Evolutionary conservation across 768 basidiomycete species (phyloP).

Genomic region (Fistulinella prunicolor): DNA sequence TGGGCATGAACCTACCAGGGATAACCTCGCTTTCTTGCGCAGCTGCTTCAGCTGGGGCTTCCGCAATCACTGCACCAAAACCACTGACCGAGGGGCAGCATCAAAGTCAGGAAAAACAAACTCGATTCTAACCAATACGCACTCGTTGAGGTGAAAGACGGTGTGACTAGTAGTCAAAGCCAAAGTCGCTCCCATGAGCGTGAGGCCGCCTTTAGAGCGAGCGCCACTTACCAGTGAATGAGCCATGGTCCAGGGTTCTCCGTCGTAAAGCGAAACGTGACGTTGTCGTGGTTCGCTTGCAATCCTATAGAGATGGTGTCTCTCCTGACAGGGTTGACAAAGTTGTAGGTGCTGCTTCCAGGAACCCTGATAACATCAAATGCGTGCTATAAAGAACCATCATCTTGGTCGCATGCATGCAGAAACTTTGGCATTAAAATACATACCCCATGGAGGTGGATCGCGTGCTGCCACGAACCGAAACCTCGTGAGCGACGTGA

Average conservation of each 20-base stretch:
- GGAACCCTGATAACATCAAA: slow-evolving; percentile 44
- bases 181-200: neutral
- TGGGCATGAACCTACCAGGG: slow-evolving; percentile 10
- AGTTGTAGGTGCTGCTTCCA: slow-evolving; percentile 39
- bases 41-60: slow-evolving; percentile 12
- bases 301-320: slow-evolving; percentile 44
- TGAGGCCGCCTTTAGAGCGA: neutral
- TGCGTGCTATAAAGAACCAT: slow-evolving; percentile 29
- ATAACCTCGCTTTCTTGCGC: slow-evolving; percentile 11
- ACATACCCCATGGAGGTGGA: slow-evolving; percentile 24
- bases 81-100: slow-evolving; percentile 7
- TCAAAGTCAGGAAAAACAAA: too few relatives aligned
- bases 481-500: neutral
- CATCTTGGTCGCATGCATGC: neutral
- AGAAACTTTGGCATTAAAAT: too few relatives aligned
- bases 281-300: slow-evolving; percentile 34
- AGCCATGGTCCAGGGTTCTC: slow-evolving; percentile 49
- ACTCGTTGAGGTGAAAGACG: slow-evolving; percentile 22
- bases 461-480: slow-evolving; percentile 14
- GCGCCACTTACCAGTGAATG: slow-evolving; percentile 17
- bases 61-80: slow-evolving; percentile 22
- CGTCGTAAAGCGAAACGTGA: slow-evolving; percentile 61
- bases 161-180: slow-evolving; percentile 21
- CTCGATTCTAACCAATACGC: too few relatives aligned
- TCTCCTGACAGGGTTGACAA: slow-evolving; percentile 47